Percentiles rank a stretch among this genome's conserved stretches.
These are phyloP conservation scores for Barnettozyma vustinii DNA, from an alignment of 805 yeast species.

Conservation along the genomic window DNA sequence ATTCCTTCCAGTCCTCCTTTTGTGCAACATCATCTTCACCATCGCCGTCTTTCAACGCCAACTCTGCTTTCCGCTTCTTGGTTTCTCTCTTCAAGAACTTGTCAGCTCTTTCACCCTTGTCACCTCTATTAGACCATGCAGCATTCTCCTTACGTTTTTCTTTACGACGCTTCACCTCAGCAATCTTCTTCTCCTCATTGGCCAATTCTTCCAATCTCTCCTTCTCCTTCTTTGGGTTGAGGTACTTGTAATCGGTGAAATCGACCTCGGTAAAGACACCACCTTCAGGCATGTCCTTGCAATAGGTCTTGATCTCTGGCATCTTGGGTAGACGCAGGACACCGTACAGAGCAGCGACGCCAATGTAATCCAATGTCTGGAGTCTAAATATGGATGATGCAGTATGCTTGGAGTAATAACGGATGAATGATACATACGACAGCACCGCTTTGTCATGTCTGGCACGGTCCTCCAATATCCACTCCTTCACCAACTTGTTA, in stretches of 20 bases:
- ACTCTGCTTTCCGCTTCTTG: constrained; percentile 44
- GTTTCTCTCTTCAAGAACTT: constrained; percentile 46
- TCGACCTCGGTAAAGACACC: constrained; percentile 61
- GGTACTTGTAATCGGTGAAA: constrained; percentile 56
- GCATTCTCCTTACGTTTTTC: constrained; percentile 22
- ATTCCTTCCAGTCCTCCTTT: constrained; percentile 86
- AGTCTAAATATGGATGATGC: constrained; percentile 85
- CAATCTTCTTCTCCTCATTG: constrained; percentile 32
- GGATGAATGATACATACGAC: constrained; percentile 77
- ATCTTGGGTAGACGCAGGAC: constrained; percentile 80
- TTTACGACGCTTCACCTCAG: constrained; percentile 23
- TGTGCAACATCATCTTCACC: constrained; percentile 36
- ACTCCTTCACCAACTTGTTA: constrained; percentile 32
- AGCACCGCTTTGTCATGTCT: constrained; percentile 77
- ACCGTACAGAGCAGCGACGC: constrained; percentile 73
- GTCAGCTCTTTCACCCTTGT: constrained; percentile 54
- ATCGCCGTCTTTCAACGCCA: constrained; percentile 48
- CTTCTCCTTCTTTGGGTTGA: constrained; percentile 59
- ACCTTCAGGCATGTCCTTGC: constrained; percentile 48
- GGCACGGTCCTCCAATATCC: constrained; percentile 69
- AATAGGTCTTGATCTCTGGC: constrained; percentile 73
- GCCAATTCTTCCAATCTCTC: constrained; percentile 55
- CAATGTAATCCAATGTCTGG: constrained; percentile 62
- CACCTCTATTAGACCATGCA: constrained; percentile 37
- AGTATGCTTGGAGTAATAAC: constrained; percentile 81